A percentile compares a stretch with the other conserved stretches of the same genome.
Evolutionary conservation across 2,329 filamentous ascomycete genomes (phyloP).

Genomic region (Penicillium nordicum): DNA sequence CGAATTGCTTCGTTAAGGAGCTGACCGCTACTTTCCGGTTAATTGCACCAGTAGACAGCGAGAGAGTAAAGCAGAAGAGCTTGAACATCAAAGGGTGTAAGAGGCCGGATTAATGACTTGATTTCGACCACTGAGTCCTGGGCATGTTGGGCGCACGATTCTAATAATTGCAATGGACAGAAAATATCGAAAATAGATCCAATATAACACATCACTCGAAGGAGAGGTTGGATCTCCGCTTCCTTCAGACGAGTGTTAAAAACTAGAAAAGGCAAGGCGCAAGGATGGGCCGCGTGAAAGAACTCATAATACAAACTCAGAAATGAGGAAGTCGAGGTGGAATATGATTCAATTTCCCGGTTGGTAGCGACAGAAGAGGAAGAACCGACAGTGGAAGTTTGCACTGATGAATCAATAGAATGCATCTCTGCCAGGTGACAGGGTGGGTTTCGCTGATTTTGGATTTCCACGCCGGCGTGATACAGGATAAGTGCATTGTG

Average conservation of each 20-base stretch:
- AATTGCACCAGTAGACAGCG: too few species aligned
- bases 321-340: background rate
- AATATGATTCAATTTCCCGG: background rate
- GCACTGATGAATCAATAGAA: background rate
- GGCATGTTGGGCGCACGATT: background rate
- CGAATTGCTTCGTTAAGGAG: too few species aligned
- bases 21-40: too few species aligned
- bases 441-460: background rate
- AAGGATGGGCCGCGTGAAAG: conserved; percentile 7
- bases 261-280: background rate
- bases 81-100: too few species aligned
- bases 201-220: conserved; percentile 2
- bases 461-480: conserved; percentile 43
- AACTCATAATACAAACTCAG: conserved; percentile 1
- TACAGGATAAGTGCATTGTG: conserved; percentile 47
- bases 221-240: background rate
- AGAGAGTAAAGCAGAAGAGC: too few species aligned
- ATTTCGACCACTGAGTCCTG: too few species aligned
- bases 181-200: conserved; percentile 5
- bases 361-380: background rate
- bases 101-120: too few species aligned
- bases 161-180: background rate
- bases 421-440: background rate
- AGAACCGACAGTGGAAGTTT: background rate
- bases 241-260: background rate